Percentiles rank a stretch among this genome's conserved stretches.
These are phyloP conservation scores for Ceratocystis cubensis DNA, from an alignment of 2,329 filamentous ascomycete species.

Conservation along the genomic window DNA sequence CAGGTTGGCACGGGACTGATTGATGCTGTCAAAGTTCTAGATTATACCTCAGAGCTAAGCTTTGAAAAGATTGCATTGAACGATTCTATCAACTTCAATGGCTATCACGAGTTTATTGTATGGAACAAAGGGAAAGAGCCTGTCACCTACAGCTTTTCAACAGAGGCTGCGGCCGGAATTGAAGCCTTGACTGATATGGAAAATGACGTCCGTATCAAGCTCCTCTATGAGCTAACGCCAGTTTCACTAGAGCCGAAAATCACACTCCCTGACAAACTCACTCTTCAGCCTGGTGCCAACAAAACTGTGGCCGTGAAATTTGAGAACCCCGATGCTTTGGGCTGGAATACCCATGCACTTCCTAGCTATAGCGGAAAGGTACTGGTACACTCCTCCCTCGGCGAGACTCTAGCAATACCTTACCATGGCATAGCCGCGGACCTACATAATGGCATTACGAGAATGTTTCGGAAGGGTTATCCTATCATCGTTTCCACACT, in stretches of 20 bases:
- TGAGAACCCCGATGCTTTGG: slow-evolving; percentile 24
- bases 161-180: slow-evolving; percentile 33
- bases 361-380: slow-evolving; percentile 37
- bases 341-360: slow-evolving; percentile 25
- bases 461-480: slow-evolving; percentile 8
- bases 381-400: slow-evolving; percentile 31
- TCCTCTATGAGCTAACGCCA: slow-evolving; percentile 2
- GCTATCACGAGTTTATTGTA: slow-evolving; percentile 30
- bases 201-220: slow-evolving; percentile 14
- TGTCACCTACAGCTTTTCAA: slow-evolving; percentile 32
- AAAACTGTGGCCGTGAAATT: slow-evolving; percentile 21
- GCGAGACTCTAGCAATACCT: slow-evolving; percentile 33
- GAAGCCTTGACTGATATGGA: slow-evolving; percentile 26
- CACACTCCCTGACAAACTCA: slow-evolving; percentile 18
- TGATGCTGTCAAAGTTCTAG: slow-evolving; percentile 35
- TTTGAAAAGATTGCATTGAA: slow-evolving; percentile 37
- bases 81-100: slow-evolving; percentile 35
- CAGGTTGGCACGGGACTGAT: slow-evolving; percentile 38
- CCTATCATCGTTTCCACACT: slow-evolving; percentile 1
- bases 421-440: slow-evolving; percentile 27
- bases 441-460: slow-evolving; percentile 9
- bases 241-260: slow-evolving; percentile 12
- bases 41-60: slow-evolving; percentile 30
- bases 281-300: slow-evolving; percentile 25
- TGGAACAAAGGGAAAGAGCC: slow-evolving; percentile 33